Base-by-base conservation (phyloP, 495 filamentous ascomycete species). In the Letharia columbiana region DNA sequence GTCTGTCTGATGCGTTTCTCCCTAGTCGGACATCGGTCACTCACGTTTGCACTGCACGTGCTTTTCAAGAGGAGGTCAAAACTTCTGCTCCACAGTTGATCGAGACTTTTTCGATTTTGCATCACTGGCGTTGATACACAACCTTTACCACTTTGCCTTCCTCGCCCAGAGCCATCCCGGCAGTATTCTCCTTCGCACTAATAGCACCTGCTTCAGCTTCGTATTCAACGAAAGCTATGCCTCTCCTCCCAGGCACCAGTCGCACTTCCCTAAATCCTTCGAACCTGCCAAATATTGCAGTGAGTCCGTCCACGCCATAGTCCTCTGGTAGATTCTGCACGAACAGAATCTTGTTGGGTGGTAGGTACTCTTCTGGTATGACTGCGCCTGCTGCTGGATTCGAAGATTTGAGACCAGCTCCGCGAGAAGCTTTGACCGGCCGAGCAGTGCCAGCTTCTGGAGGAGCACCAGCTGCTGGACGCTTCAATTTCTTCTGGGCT, bases 331-430 rank as follows among this genome's bases (percentile, higher is more conserved):
- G 73, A 71, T 96, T 91, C 76, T 92, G 91, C 61, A 98, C 80
- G 81, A 98, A 96, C n/a, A 99, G 83, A 67, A 91, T 94, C 78
- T 95, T 96, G 83, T 98, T 99, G 57, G 95, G 93, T 4, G 92
- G 94, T 0, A 98, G 84, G 74, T 95, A 98, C 77, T 99, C 94
- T 83, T 97, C 95, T 3, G 94, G 94, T 20, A 98, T 86, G 59
- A 95, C 89, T 28, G 88, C 82, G 35, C 87, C 82, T 1, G 86
- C 79, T n/a, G 84, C 81, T 23, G 85, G 81, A 66, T 84, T 82
- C 10, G 88, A 87, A 11, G 91, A 84, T 75, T 94, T 95, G 82
- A 94, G 89, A 44, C 91, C 91, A 18, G 87, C 85, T 39, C 88
- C 89, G 72, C 88, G 84, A 23, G 85, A 81, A 17, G 87, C 82